These are phyloP conservation scores for Fusarium sp. DNA, from an alignment of 2,329 filamentous ascomycete species.

Conservation along the genomic window DNA sequence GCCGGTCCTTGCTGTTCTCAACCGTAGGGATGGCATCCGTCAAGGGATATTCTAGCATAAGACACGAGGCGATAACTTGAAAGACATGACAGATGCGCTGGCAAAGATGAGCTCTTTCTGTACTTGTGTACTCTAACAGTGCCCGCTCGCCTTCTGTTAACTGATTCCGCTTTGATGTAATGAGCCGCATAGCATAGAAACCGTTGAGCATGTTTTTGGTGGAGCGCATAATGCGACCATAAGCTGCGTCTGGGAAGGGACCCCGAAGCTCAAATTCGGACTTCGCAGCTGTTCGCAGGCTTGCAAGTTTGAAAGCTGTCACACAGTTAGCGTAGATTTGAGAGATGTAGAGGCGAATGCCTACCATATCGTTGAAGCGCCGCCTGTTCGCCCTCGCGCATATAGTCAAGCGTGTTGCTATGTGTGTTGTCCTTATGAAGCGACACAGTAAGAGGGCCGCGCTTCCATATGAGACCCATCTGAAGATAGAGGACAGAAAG, in stretches of 20 bases:
- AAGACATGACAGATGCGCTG: slow-evolving; percentile 90
- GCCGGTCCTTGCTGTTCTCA: slow-evolving; percentile 80
- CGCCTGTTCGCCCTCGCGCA: slow-evolving; percentile 88
- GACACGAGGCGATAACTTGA: slow-evolving; percentile 87
- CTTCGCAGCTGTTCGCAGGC: slow-evolving; percentile 77
- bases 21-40: slow-evolving; percentile 90
- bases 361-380: slow-evolving; percentile 82
- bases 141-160: slow-evolving; percentile 84
- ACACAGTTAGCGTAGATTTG: not conserved
- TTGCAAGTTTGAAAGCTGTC: slow-evolving; percentile 76
- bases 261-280: slow-evolving; percentile 90
- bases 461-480: slow-evolving; percentile 96
- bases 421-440: slow-evolving; percentile 68
- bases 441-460: slow-evolving; percentile 85
- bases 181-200: slow-evolving; percentile 96
- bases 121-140: slow-evolving; percentile 81
- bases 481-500: slow-evolving; percentile 92
- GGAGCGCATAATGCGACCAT: slow-evolving; percentile 79
- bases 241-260: slow-evolving; percentile 82
- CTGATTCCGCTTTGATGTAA: slow-evolving; percentile 83
- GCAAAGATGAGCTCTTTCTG: slow-evolving; percentile 84
- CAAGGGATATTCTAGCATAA: slow-evolving; percentile 94
- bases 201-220: slow-evolving; percentile 90
- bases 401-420: slow-evolving; percentile 73
- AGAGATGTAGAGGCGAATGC: not conserved